These are phyloP conservation scores for Rhizophagus prolifer DNA, from an alignment of 192 early-diverging fungal species.

Conservation along the genomic window DNA sequence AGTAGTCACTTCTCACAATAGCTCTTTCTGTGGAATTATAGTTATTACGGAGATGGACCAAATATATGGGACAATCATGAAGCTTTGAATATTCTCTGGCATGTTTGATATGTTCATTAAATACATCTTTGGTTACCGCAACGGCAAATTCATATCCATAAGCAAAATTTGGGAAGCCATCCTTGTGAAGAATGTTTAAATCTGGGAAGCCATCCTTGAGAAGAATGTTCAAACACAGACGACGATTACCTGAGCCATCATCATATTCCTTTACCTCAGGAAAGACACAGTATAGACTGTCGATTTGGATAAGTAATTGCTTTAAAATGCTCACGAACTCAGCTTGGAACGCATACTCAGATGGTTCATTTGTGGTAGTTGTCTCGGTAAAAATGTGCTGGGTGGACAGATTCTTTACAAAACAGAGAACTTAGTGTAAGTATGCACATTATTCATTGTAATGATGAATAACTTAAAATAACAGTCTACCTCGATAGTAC, in stretches of 20 bases:
- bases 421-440: background rate
- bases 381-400: background rate
- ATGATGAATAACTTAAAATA: background rate
- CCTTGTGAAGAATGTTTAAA: background rate
- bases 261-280: slow-evolving; percentile 12
- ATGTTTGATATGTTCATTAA: background rate
- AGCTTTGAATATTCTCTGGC: background rate
- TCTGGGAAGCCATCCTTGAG: background rate
- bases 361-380: background rate
- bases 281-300: background rate
- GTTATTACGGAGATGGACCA: background rate
- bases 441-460: background rate
- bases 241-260: background rate
- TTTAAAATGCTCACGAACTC: background rate
- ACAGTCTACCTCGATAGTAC: background rate
- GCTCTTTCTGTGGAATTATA: too few species aligned
- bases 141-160: background rate
- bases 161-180: background rate
- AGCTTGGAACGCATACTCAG: slow-evolving; percentile 4
- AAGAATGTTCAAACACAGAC: background rate
- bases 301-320: background rate
- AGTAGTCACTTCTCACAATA: too few species aligned
- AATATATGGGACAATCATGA: background rate
- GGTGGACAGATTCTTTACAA: background rate
- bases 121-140: background rate